Conservation (phyloP, 345 rosid genomes). For the Aquilaria yunnanensis region DNA sequence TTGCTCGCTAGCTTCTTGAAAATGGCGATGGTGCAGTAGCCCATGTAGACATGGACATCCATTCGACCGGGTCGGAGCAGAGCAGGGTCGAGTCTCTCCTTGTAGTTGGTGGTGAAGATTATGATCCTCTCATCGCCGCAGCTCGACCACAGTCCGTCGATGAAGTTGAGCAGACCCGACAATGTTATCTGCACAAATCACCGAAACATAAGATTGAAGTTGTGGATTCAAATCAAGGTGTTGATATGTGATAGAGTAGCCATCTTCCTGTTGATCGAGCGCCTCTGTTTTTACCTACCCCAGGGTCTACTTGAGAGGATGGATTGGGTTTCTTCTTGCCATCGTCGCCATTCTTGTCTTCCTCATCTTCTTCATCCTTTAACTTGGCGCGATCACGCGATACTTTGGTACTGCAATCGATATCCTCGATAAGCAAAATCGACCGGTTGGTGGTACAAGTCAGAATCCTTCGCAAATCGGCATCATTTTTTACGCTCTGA, state of each 20-base stretch:
- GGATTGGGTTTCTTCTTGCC: background rate
- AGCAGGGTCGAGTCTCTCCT: slow-evolving; percentile 12
- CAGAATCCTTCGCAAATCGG: slow-evolving; percentile 13
- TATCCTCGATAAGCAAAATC: no score
- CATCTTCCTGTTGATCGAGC: no score
- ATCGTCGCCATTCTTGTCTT: background rate
- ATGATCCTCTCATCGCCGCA: slow-evolving; percentile 16
- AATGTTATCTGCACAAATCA: slow-evolving; percentile 4
- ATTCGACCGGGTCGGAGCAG: slow-evolving; percentile 12
- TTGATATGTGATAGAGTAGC: no score
- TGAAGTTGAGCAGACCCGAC: slow-evolving; percentile 13
- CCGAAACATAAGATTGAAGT: background rate
- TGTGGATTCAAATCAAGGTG: no score
- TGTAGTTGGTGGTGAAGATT: slow-evolving; percentile 14
- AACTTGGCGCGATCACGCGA: slow-evolving; percentile 3
- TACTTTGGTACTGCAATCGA: no score
- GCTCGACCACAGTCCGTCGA: slow-evolving; percentile 19
- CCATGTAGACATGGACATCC: no score
- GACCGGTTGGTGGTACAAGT: slow-evolving; percentile 3
- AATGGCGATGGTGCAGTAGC: background rate
- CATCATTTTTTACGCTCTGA: slow-evolving; percentile 11
- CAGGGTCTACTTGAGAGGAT: background rate
- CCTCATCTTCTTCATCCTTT: background rate
- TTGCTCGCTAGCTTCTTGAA: slow-evolving; percentile 7
- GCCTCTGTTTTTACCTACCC: slow-evolving; percentile 6